These are phyloP conservation scores for Coniochaeta sp. DNA, from an alignment of 2,329 filamentous ascomycete species.

Conservation along the genomic window DNA sequence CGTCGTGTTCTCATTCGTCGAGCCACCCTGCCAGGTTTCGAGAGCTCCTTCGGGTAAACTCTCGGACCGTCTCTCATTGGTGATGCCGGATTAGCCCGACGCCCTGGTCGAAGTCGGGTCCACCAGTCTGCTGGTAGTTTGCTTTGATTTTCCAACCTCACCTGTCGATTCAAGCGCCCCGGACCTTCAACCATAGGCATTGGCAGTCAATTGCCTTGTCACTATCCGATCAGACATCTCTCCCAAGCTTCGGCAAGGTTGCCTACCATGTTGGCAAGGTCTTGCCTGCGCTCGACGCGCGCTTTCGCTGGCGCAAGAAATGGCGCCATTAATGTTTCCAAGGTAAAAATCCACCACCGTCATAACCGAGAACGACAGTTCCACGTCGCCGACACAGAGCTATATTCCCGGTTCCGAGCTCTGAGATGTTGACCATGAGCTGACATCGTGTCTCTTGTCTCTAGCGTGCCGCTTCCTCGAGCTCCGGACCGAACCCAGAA, in stretches of 20 bases:
- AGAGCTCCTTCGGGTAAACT: background rate
- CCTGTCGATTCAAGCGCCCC: slow-evolving; percentile 10
- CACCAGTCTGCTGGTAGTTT: background rate
- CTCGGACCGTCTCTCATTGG: background rate
- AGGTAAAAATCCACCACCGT: slow-evolving; percentile 48
- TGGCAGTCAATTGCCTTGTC: slow-evolving; percentile 30
- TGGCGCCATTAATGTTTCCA: slow-evolving; percentile 62
- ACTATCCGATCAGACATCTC: slow-evolving; percentile 21
- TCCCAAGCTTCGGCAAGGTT: slow-evolving; percentile 30
- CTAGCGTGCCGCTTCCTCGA: slow-evolving; percentile 62
- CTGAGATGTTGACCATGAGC: background rate
- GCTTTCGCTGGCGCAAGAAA: slow-evolving; percentile 71
- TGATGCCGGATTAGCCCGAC: slow-evolving; percentile 10
- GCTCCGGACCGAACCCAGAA: slow-evolving; percentile 63
- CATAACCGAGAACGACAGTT: background rate
- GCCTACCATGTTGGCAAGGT: slow-evolving; percentile 86
- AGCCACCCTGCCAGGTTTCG: background rate
- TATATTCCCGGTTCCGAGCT: background rate
- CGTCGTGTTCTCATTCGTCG: background rate
- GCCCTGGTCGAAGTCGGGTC: slow-evolving; percentile 1
- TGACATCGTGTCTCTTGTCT: slow-evolving; percentile 4
- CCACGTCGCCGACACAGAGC: background rate
- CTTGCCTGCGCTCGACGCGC: slow-evolving; percentile 83
- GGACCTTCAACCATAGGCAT: slow-evolving; percentile 20
- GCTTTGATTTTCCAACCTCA: slow-evolving; percentile 12